phyloP scores from a whole-genome alignment of 1,284 basidiomycete genomes.

The Cryptococcus sp. region DNA sequence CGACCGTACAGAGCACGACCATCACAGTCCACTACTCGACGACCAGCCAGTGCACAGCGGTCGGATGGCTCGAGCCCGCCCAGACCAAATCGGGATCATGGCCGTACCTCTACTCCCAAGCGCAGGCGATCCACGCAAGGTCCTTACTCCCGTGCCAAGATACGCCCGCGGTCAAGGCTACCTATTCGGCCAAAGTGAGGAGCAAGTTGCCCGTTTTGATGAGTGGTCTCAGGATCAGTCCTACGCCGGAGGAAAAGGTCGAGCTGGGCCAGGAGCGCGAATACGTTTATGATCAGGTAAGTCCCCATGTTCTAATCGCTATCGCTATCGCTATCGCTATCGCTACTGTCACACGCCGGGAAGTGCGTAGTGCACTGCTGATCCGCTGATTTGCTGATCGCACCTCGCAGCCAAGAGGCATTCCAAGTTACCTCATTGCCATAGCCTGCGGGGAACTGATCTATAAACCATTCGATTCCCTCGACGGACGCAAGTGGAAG shows the following conservation, averaged over 20 bases:
- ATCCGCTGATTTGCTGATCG: background rate
- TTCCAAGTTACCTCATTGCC: slow-evolving; percentile 83
- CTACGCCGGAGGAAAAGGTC: slow-evolving; percentile 68
- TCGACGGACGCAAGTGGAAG: slow-evolving; percentile 69
- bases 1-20: slow-evolving; percentile 55
- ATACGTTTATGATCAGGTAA: slow-evolving; percentile 60
- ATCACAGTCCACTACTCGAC: slow-evolving; percentile 72
- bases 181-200: slow-evolving; percentile 72
- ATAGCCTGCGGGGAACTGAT: slow-evolving; percentile 80
- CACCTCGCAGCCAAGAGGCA: slow-evolving; percentile 67
- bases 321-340: too few species aligned
- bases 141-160: slow-evolving; percentile 75
- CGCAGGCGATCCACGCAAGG: slow-evolving; percentile 87
- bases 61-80: slow-evolving; percentile 91
- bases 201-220: slow-evolving; percentile 73
- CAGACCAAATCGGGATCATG: slow-evolving; percentile 86
- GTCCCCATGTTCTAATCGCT: too few species aligned
- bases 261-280: slow-evolving; percentile 62
- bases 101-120: slow-evolving; percentile 92
- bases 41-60: slow-evolving; percentile 73
- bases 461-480: slow-evolving; percentile 67
- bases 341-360: too few species aligned
- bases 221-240: slow-evolving; percentile 76
- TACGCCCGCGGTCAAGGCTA: slow-evolving; percentile 57
- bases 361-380: too few species aligned